Evolutionary conservation across 768 basidiomycete species (phyloP).

Genomic region (Leccinum arenicola): DNA sequence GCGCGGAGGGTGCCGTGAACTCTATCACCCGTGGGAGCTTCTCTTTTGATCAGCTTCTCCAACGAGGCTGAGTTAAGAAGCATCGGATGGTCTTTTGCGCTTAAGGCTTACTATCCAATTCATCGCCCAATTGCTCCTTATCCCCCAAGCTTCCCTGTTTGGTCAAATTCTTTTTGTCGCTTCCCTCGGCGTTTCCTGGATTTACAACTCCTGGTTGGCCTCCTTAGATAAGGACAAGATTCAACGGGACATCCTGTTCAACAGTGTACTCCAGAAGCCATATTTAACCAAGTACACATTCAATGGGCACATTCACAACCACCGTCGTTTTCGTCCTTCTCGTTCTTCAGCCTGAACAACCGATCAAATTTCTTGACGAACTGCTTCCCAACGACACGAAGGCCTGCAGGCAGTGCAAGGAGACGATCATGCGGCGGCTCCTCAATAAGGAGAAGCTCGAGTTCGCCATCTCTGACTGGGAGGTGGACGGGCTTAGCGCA

Average conservation of each 20-base stretch:
- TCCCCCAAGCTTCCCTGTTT: background rate
- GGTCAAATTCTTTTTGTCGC: background rate
- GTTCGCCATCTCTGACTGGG: slow-evolving; percentile 23
- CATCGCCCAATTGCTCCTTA: background rate
- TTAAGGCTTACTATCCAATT: background rate
- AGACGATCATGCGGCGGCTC: slow-evolving; percentile 1
- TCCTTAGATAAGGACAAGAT: slow-evolving; percentile 32
- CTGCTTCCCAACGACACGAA: slow-evolving; percentile 20
- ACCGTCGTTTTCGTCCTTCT: slow-evolving; percentile 18
- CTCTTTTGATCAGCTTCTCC: slow-evolving; percentile 20
- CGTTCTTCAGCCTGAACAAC: slow-evolving; percentile 8
- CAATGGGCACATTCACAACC: slow-evolving; percentile 16
- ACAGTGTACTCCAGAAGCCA: slow-evolving; percentile 12
- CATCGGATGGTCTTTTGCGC: background rate
- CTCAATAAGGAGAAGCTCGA: slow-evolving; percentile 19
- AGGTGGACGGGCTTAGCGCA: slow-evolving; percentile 12
- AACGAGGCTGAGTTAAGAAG: background rate
- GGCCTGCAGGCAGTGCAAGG: slow-evolving; percentile 21
- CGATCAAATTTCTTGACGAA: slow-evolving; percentile 10
- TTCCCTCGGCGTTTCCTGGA: background rate
- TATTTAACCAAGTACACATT: slow-evolving; percentile 13
- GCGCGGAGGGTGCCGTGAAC: slow-evolving; percentile 31
- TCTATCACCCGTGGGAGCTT: slow-evolving; percentile 33
- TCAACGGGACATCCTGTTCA: slow-evolving; percentile 12
- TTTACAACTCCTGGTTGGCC: slow-evolving; percentile 8